Evolutionary conservation across 1,284 basidiomycete genomes (phyloP).

Genomic region (Ceratobasidium papillatum): DNA sequence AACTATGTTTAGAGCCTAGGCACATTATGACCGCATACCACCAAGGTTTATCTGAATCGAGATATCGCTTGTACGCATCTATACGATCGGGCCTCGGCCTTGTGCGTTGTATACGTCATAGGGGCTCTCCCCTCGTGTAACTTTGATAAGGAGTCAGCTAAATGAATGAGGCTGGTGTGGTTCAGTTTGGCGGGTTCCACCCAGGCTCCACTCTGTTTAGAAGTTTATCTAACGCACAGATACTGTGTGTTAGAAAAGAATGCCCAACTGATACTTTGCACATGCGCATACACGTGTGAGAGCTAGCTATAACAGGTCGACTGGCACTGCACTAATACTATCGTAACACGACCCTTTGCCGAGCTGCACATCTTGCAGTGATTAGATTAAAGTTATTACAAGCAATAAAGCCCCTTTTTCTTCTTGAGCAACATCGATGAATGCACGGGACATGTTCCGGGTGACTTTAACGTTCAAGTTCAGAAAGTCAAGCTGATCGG

Average conservation of each 20-base stretch:
- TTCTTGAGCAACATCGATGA: neutral
- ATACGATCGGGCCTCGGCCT: neutral
- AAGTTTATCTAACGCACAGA: slow-evolving; percentile 9
- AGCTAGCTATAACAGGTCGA: neutral
- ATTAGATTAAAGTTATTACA: slow-evolving; percentile 14
- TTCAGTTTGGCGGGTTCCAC: neutral
- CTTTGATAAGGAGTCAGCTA: neutral
- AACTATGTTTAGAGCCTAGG: neutral
- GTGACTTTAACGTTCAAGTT: neutral
- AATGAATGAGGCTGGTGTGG: neutral
- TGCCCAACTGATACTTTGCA: neutral
- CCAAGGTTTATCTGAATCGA: neutral
- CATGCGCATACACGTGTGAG: neutral
- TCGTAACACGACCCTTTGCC: neutral
- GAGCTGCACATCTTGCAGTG: neutral
- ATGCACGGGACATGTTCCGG: neutral
- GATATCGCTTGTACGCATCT: neutral
- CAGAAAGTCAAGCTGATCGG: slow-evolving; percentile 1
- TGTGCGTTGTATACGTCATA: neutral
- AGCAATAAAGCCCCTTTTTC: neutral
- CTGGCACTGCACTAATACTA: neutral
- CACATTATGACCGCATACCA: neutral
- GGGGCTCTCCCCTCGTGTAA: neutral
- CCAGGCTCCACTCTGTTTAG: slow-evolving; percentile 1
- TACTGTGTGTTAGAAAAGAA: neutral